Base-by-base conservation (phyloP, 495 filamentous ascomycete species). In the Penicillium pulvis region DNA sequence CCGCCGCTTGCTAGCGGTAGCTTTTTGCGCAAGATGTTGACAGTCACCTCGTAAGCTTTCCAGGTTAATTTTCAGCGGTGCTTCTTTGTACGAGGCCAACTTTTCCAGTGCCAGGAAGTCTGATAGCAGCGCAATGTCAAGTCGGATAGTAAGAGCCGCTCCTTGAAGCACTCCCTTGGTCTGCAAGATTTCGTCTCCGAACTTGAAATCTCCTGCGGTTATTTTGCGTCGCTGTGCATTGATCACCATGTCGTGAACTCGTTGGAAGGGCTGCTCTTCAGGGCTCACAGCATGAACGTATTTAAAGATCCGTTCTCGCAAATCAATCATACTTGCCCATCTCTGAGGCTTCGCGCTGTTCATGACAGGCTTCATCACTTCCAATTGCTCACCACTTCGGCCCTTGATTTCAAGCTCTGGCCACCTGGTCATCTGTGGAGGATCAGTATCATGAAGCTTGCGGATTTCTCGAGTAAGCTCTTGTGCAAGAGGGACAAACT, bases 61-160 rank as follows among this genome's bases (percentile, higher is more conserved):
- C 14, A 41, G 39, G 39, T 41, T 14, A n/a, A 41, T 41, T 7
- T 41, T 16, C 1, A 41, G 39, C 16, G 16, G 11, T 17, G 14
- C 14, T 6, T 41, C 39, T n/a, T 41, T 41, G 39, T 16, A n/a
- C 2, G 4, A 17, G 16, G 39, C 14, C 7, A 17, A 41, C 14
- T n/a, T 41, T 41, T 41, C 39, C 7, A 41, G 14, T 28, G 35
- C 30, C 36, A 82, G 60, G 58, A 87, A 85, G 59, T 87, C 82
- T 19, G 74, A 71, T 17, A 90, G 66, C 36, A 87, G 73, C 14
- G 76, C 68, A 53, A 83, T 74, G 43, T 87, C 82, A 56, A 83
- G 82, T 47, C 80, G 79, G 2, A 88, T 61, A 20, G 78, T 60
- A 9, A 90, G 75, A 2, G 75, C 70, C 12, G 68, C 73, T 12